A percentile compares a stretch with the other conserved stretches of the same genome.
Conservation (phyloP, 2,329 filamentous ascomycete species). For the Zasmidium citrigriseum region DNA sequence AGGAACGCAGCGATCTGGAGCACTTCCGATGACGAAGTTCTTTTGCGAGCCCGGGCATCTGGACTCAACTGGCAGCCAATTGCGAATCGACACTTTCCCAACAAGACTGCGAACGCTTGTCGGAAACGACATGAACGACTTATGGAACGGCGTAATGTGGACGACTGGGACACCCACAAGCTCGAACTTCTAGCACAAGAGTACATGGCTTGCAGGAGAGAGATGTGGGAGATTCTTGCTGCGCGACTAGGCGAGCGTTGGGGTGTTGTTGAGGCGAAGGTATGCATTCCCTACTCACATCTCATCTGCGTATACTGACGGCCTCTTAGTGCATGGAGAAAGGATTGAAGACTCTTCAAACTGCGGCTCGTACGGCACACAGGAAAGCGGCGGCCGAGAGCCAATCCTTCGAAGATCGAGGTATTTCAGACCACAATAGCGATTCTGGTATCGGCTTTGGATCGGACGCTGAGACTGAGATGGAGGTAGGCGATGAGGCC, state of each 20-base stretch:
- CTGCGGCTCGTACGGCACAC: slow-evolving; percentile 65
- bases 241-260: slow-evolving; percentile 58
- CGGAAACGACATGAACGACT: slow-evolving; percentile 85
- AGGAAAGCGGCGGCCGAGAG: slow-evolving; percentile 60
- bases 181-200: slow-evolving; percentile 72
- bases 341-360: slow-evolving; percentile 77
- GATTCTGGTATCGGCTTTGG: slow-evolving; percentile 67
- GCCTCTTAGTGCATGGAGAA: slow-evolving; percentile 72
- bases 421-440: slow-evolving; percentile 54
- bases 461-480: slow-evolving; percentile 54
- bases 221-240: slow-evolving; percentile 79
- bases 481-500: slow-evolving; percentile 31
- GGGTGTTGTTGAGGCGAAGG: slow-evolving; percentile 78
- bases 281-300: slow-evolving; percentile 48
- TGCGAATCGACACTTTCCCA: slow-evolving; percentile 72
- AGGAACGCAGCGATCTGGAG: slow-evolving; percentile 62
- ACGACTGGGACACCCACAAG: slow-evolving; percentile 77
- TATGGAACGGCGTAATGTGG: slow-evolving; percentile 70
- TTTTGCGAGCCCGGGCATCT: slow-evolving; percentile 70
- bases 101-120: slow-evolving; percentile 78
- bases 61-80: slow-evolving; percentile 85
- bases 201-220: slow-evolving; percentile 76
- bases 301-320: slow-evolving; percentile 38
- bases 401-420: slow-evolving; percentile 31
- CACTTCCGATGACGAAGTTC: slow-evolving; percentile 69